Conservation (phyloP, 106 monocot genomes). For the Acorus gramineus region DNA sequence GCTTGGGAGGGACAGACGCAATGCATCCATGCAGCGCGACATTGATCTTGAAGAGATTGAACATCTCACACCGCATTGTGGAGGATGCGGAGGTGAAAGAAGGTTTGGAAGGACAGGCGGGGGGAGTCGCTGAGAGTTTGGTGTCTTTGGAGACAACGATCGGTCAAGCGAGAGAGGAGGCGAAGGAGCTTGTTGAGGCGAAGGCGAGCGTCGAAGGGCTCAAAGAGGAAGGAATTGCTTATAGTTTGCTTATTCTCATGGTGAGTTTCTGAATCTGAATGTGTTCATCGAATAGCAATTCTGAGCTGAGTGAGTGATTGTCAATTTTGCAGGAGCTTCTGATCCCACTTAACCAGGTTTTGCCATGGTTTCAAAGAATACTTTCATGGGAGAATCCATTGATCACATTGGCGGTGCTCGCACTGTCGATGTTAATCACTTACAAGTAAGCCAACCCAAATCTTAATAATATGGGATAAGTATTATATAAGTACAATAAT, state of each 20-base stretch:
- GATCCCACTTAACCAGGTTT: conserved; percentile 34
- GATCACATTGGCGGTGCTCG: conserved; percentile 24
- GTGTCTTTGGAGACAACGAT: conserved; percentile 59
- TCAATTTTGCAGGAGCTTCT: conserved; percentile 43
- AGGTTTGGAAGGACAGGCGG: conserved; percentile 25
- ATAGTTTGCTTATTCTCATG: conserved; percentile 52
- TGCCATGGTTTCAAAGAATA: conserved; percentile 23
- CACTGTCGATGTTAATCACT: conserved; percentile 20
- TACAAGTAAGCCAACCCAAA: conserved; percentile 51
- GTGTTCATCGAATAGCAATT: background rate
- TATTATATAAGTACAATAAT: too few species aligned
- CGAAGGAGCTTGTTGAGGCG: conserved; percentile 40
- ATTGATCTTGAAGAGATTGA: conserved; percentile 48
- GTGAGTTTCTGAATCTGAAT: conserved; percentile 18
- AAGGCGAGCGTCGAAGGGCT: conserved; percentile 46
- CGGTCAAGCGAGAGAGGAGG: conserved; percentile 58
- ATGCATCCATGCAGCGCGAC: conserved; percentile 52
- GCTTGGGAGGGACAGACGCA: conserved; percentile 24
- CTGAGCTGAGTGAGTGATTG: background rate
- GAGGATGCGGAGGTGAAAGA: conserved; percentile 14
- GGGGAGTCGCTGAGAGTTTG: conserved; percentile 14
- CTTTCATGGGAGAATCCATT: conserved; percentile 60
- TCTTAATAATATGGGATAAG: too few species aligned
- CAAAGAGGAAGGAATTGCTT: conserved; percentile 68
- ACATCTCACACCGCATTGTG: conserved; percentile 20